phyloP scores from a whole-genome alignment of 2,329 filamentous ascomycete genomes.

The Claviceps capensis region DNA sequence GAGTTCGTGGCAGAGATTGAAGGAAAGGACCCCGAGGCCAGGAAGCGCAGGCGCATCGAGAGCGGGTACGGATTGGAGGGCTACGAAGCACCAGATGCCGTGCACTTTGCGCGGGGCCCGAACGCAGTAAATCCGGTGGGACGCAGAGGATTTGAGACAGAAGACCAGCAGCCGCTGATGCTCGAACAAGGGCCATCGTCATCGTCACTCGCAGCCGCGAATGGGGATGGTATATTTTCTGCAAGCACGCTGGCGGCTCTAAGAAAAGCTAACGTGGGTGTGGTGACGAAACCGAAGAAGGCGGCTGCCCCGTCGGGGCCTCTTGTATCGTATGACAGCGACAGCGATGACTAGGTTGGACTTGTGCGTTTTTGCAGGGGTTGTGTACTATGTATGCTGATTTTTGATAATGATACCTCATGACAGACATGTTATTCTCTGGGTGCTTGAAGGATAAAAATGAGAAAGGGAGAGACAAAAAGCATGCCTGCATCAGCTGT shows the following conservation, averaged over 20 bases:
- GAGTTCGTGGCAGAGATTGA: slow-evolving; percentile 91
- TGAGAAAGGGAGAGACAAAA: neutral
- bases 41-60: slow-evolving; percentile 80
- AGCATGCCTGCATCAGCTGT: neutral
- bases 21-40: slow-evolving; percentile 72
- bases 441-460: neutral
- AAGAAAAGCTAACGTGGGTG: slow-evolving; percentile 40
- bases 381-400: slow-evolving; percentile 1
- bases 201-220: slow-evolving; percentile 15
- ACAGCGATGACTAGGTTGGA: slow-evolving; percentile 50
- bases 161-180: slow-evolving; percentile 46
- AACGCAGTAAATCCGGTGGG: slow-evolving; percentile 49
- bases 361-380: neutral
- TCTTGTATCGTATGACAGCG: slow-evolving; percentile 79
- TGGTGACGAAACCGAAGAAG: slow-evolving; percentile 40
- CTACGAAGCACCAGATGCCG: slow-evolving; percentile 86
- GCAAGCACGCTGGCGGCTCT: slow-evolving; percentile 70
- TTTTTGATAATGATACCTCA: slow-evolving; percentile 17
- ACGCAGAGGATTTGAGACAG: slow-evolving; percentile 46
- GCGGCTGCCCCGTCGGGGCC: slow-evolving; percentile 46
- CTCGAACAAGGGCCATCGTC: slow-evolving; percentile 38
- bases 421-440: slow-evolving; percentile 1
- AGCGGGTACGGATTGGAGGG: slow-evolving; percentile 79
- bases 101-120: slow-evolving; percentile 77
- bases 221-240: slow-evolving; percentile 58